These are phyloP conservation scores for Celoporthe dispersa DNA, from an alignment of 2,329 filamentous ascomycete species.

Conservation along the genomic window DNA sequence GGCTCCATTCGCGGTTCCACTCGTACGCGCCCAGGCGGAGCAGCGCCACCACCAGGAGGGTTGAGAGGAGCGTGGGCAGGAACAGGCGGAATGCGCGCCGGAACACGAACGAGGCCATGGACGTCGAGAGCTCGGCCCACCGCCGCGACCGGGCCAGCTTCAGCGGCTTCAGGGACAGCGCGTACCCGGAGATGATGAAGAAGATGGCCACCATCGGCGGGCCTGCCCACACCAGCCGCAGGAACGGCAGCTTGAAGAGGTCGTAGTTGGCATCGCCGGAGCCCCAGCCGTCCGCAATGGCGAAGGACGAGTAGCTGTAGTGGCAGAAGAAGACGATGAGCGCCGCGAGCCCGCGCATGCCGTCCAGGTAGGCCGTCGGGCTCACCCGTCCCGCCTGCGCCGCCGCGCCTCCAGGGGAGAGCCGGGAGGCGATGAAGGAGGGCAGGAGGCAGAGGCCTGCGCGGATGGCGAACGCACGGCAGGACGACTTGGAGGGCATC, in stretches of 20 bases:
- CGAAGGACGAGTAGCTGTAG: conserved; percentile 57
- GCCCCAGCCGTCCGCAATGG: conserved; percentile 56
- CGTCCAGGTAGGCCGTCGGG: conserved; percentile 62
- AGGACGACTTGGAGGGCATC: conserved; percentile 22
- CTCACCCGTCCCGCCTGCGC: conserved; percentile 40
- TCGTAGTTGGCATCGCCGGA: conserved; percentile 48
- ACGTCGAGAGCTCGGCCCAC: conserved; percentile 46
- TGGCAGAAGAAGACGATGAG: conserved; percentile 62
- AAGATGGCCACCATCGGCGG: conserved; percentile 64
- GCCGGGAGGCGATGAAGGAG: conserved; percentile 54
- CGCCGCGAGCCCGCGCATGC: conserved; percentile 60
- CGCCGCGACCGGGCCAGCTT: conserved; percentile 40
- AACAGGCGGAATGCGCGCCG: conserved; percentile 57
- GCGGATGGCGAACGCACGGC: conserved; percentile 41
- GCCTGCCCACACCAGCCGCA: conserved; percentile 59
- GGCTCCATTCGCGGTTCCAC: conserved; percentile 51
- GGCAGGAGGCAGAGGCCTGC: conserved; percentile 53
- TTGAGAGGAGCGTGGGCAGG: conserved; percentile 55
- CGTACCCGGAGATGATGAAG: conserved; percentile 67
- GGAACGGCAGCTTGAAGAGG: conserved; percentile 56
- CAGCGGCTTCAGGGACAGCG: conserved; percentile 58
- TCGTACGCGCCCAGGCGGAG: conserved; percentile 54
- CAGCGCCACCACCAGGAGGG: conserved; percentile 50
- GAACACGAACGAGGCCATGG: conserved; percentile 56
- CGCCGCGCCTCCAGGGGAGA: conserved; percentile 40